Evolutionary conservation across 2,329 filamentous ascomycete genomes (phyloP), one percentile per base, ranked within the genome.

Genomic region (Xylaria sp.): DNA sequence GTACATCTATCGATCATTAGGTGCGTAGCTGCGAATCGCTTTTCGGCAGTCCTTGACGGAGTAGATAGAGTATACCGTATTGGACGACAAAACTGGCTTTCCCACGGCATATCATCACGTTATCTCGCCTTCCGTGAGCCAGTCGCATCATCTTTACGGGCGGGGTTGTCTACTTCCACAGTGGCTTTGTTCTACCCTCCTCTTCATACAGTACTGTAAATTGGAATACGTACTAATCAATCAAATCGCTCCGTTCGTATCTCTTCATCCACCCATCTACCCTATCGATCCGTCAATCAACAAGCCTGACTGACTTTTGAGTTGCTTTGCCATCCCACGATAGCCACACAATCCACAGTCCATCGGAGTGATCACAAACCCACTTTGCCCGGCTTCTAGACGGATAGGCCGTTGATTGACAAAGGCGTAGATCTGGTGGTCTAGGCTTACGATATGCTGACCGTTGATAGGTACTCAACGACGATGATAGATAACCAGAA

Each of bases 21-120:
- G 44, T 10, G 60, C 57, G 59, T 32, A 63, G 44, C 66, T 59
- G 66, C 63, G 63, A 64, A 57, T 71, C 60, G 51, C 63, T 50
- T 60, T 32, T 61, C 51, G 42, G 57, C 66, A 58, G 58, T 47
- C 47, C 29, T 55, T 58, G 54, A 66, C 63, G 67, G 61, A 60
- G 40, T 35, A n/a, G n/a, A n/a, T n/a, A n/a, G n/a, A n/a, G n/a
- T n/a, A n/a, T 54, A 69, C 68, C 63, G 70, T 72, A 63, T 71
- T 66, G 54, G 51, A 16, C 18, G 51, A 21, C 8, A 37, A 59
- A 62, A 65, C 48, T 63, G 58, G 59, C 27, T 51, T 61, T 61
- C 40, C 3, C 65, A 65, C 61, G 23, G 58, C 47, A 32, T 23
- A 18, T 42, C 29, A 55, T 48, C 27, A 65, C 68, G 61, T 63